Evolutionary conservation across 31 red algal species (phyloP), one percentile per base, ranked within the genome.

Genomic region (Asparagopsis taxiformis): DNA sequence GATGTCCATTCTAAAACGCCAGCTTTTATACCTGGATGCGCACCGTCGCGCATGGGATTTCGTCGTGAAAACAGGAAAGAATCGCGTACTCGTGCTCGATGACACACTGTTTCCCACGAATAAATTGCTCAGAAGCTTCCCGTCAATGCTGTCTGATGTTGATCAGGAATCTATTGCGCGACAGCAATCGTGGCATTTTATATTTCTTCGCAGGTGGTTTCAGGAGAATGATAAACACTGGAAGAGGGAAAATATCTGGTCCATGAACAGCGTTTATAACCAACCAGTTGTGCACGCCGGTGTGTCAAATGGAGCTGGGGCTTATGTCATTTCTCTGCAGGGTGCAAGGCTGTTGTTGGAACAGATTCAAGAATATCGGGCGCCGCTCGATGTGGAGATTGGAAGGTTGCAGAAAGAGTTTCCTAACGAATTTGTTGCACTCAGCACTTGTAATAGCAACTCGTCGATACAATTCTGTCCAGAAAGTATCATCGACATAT

Each of bases 321-420:
- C 68, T 17, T 94, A 94, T 53, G 69, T 86, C 41, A 13, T 94
- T 13, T 78, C 70, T 1, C 37, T 79, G 50, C 55, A 94, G 19
- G 91, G 91, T 31, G 82, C 82, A 3, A 66, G 63, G 15, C 77
- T 80, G 20, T 51, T 94, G 3, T 33, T 70, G 10, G 58, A 84
- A 25, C 85, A 85, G 21, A 62, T 94, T 17, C 31, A 29, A 51
- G 31, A 44, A 28, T 94, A 75, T 59, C 78, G 79, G 4, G 79
- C 66, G 17, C 84, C 91, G 15, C 79, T 94, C 6, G 84, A 94
- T 64, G 56, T 89, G 48, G 81, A 94, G 58, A 69, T 94, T 33
- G 77, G 72, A 41, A 38, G 74, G 15, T 25, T 94, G 13, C 91
- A 94, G 53, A 54, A 48, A 38, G 77, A 94, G 11, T 75, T 75